Conservation (phyloP, 257 asterid genomes). For the Dorcoceras hygrometricum region DNA sequence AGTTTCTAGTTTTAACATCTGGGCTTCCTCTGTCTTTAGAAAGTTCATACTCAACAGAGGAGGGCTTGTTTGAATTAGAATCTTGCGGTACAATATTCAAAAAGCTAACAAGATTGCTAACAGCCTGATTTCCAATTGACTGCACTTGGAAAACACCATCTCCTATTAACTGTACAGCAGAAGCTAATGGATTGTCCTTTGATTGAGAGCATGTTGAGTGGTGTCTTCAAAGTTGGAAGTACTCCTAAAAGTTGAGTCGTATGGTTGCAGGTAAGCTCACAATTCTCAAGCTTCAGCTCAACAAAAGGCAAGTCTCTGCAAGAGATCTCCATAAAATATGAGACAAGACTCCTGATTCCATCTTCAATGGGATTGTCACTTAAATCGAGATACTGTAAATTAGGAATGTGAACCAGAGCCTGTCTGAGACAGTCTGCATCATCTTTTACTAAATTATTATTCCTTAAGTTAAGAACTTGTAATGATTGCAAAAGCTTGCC, state of each 20-base stretch:
- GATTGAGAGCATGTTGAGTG: constrained; percentile 63
- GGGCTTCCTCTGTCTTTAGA: constrained; percentile 37
- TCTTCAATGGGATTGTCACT: constrained; percentile 79
- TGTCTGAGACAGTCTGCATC: constrained; percentile 65
- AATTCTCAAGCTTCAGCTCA: constrained; percentile 76
- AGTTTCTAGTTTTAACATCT: constrained; percentile 27
- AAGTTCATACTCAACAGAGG: too few species aligned
- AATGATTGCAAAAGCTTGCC: constrained; percentile 62
- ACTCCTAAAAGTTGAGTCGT: constrained; percentile 57
- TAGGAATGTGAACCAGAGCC: constrained; percentile 66
- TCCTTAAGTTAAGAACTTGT: constrained; percentile 72
- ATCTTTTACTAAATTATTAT: constrained; percentile 49
- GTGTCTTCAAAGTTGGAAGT: constrained; percentile 63
- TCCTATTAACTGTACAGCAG: constrained; percentile 88
- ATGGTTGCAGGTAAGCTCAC: constrained; percentile 63
- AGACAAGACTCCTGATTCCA: constrained; percentile 68
- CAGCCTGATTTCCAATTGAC: constrained; percentile 91
- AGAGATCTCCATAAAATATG: constrained; percentile 58
- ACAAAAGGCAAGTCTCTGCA: constrained; percentile 42
- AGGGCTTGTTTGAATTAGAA: constrained; percentile 41
- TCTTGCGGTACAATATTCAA: constrained; percentile 74
- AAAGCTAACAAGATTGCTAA: constrained; percentile 79
- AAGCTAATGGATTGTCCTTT: constrained; percentile 76
- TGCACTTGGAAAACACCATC: constrained; percentile 97
- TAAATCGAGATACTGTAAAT: constrained; percentile 77